Percentiles rank a stretch among this genome's conserved stretches.
phyloP scores from a whole-genome alignment of 345 rosid genomes.

The Gossypium ekmanianum region DNA sequence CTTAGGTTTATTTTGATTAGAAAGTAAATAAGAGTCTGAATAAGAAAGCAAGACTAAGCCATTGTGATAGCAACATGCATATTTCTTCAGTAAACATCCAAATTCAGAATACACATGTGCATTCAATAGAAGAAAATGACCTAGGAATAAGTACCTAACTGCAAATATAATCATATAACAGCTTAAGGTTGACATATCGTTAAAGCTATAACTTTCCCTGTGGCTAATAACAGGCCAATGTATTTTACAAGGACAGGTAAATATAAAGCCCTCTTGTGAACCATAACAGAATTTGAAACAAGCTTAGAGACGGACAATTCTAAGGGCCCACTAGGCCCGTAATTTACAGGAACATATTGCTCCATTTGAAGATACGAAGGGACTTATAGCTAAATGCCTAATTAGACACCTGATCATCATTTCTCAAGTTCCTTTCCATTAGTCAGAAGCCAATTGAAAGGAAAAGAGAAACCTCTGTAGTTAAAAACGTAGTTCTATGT shows the following conservation, averaged over 20 bases:
- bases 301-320: background rate
- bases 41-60: background rate
- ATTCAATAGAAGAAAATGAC: background rate
- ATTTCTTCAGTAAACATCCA: background rate
- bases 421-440: background rate
- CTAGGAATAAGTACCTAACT: background rate
- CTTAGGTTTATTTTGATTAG: background rate
- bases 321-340: background rate
- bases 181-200: background rate
- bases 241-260: background rate
- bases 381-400: conserved; percentile 1
- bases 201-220: background rate
- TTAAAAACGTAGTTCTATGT: background rate
- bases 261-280: background rate
- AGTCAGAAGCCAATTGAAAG: background rate
- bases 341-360: background rate
- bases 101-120: background rate
- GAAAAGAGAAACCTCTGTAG: background rate
- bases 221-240: background rate
- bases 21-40: background rate
- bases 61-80: background rate
- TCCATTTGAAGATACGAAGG: background rate
- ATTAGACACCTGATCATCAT: background rate
- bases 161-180: background rate
- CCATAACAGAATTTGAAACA: background rate